Base-by-base conservation (phyloP, 768 basidiomycete genomes). In the Phaeotremella fagi region DNA sequence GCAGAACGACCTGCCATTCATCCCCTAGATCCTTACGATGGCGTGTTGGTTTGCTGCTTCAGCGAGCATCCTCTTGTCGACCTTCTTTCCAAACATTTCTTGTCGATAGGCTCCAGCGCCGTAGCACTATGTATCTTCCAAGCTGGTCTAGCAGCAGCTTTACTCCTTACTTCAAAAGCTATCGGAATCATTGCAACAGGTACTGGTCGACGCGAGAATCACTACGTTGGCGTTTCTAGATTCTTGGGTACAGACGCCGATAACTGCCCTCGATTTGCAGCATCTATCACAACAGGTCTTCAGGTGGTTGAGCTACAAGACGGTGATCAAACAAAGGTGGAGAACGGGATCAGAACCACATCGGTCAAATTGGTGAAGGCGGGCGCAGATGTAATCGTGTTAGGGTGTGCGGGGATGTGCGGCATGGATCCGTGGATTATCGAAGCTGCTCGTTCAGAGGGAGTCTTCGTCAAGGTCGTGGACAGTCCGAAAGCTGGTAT, bases 321-420 rank as follows among this genome's bases (percentile, higher is more conserved):
- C 18, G 63, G 63, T 4, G 63, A 64, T 53, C 52, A 55, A 46
- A 49, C n/a, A 16, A 31, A 37, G 42, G 60, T 62, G 18, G 57
- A 63, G 49, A 33, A 28, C 15, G 46, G 33, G 11, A 63, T 63
- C 57, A 55, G 51, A 47, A 47, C 44, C 27, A 59, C 61, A 11
- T 47, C 57, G 15, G 36, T 23, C 31, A 31, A 22, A 24, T 18
- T 63, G 47, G 47, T 59, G 9, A 28, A 47, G 2, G 14, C 20
- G 22, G 64, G 58, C 4, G 61, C 64, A 18, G 52, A 45, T 33
- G 47, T 54, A 2, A 46, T 66, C 14, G 33, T 62, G 3, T 35
- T 66, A 5, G 64, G 64, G 2, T 66, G 64, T 48, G 61, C 58
- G 15, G 64, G 59, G 9, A 63, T 63, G 64, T 46, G 57, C 25